These are phyloP conservation scores for Coniferiporia sulphurascens DNA, from an alignment of 1,284 basidiomycete species.

Conservation along the genomic window DNA sequence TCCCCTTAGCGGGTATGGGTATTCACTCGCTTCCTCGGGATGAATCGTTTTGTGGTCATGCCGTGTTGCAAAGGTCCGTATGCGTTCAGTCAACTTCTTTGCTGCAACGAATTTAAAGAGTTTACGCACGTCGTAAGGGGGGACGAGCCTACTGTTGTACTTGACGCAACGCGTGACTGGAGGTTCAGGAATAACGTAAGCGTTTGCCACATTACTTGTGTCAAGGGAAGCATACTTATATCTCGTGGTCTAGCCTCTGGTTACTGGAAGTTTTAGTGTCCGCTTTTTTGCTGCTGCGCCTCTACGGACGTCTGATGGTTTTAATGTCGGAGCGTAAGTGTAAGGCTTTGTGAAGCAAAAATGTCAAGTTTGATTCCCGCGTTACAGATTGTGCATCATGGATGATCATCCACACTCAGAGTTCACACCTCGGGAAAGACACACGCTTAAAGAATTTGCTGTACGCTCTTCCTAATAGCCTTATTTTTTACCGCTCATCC, in stretches of 20 bases:
- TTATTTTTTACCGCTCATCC: neutral
- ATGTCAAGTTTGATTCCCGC: neutral
- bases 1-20: constrained; percentile 54
- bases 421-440: constrained; percentile 84
- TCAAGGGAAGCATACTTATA: constrained; percentile 6
- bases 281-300: constrained; percentile 93
- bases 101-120: constrained; percentile 15
- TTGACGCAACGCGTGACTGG: constrained; percentile 84
- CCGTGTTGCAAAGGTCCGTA: constrained; percentile 72
- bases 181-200: constrained; percentile 76
- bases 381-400: constrained; percentile 64
- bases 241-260: constrained; percentile 57
- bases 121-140: constrained; percentile 39
- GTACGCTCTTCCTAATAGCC: constrained; percentile 27
- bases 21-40: constrained; percentile 51
- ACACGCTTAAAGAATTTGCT: constrained; percentile 93
- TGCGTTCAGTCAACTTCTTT: neutral
- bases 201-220: neutral
- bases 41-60: constrained; percentile 78
- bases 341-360: neutral
- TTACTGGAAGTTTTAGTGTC: constrained; percentile 60
- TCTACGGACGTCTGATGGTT: constrained; percentile 83
- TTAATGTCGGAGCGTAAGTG: constrained; percentile 78
- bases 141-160: constrained; percentile 84
- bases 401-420: constrained; percentile 82